Evolutionary conservation across 495 filamentous ascomycete species (phyloP), one percentile per base, ranked within the genome.

Genomic region (Neohortaea acidophila): DNA sequence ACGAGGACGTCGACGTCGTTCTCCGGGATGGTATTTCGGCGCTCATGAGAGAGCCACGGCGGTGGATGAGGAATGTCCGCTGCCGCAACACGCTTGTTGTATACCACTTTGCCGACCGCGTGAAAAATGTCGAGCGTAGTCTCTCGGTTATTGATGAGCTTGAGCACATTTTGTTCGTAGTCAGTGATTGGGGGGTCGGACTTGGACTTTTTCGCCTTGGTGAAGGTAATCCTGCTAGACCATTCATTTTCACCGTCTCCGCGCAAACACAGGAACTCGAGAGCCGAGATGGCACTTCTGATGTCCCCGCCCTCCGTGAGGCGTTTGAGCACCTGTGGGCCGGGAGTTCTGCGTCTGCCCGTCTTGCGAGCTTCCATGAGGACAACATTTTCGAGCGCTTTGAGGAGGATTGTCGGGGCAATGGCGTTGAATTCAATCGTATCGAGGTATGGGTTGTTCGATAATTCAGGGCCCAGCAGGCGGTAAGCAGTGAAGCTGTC

Each of bases 51-150:
- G 30, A 87, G 59, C 61, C 80, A 70, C 30, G 63, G 49, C 12
- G 83, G 82, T 22, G 76, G 74, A 28, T 66, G 59, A 22, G 48
- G 12, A 36, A 48, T 51, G 38, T 39, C 21, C 4, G 26, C 21
- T 3, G 47, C 28, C 19, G 64, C 62, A 21, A 73, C 66, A 26
- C 89, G 70, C 53, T 93, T 96, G 59, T 96, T 96, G 59, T 96
- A 86, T 2, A 93, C 72, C 2, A 96, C 79, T 48, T 85, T 94
- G 12, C 86, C 91, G 34, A 99, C 78, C 20, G 91, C 85, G 58
- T 99, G 91, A 51, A 99, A 99, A 41, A 99, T 77, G 1, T 84
- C 86, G 5, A 94, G 64, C 45, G 71, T 87, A 14, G 81, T 71
- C 59, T 94, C 85, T 33, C 91, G 70, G 49, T 86, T 82, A 1